These are phyloP conservation scores for Colletotrichum musae DNA, from an alignment of 2,329 filamentous ascomycete species.

Conservation along the genomic window DNA sequence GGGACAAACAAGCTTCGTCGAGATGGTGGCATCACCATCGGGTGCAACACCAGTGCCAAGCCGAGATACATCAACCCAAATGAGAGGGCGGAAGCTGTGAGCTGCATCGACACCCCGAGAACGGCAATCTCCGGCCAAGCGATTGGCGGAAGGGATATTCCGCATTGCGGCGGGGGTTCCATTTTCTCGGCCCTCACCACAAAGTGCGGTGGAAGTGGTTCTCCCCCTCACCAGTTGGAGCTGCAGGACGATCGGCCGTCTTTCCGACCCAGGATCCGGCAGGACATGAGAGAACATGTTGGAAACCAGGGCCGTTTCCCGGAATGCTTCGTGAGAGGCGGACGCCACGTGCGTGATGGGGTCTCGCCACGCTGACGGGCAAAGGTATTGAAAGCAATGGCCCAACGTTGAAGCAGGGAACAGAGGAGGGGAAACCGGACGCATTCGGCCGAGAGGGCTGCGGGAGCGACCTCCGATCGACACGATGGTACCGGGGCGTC, in stretches of 20 bases:
- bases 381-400: too few species aligned
- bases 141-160: slow-evolving; percentile 32
- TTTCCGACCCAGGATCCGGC: neutral
- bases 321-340: neutral
- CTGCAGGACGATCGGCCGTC: neutral
- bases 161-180: neutral
- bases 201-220: neutral
- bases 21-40: neutral
- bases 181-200: neutral
- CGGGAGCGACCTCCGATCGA: slow-evolving; percentile 9
- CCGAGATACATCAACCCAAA: neutral
- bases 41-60: neutral
- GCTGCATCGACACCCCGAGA: slow-evolving; percentile 1
- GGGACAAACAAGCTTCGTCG: slow-evolving; percentile 2
- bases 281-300: neutral
- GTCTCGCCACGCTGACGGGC: neutral
- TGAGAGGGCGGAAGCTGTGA: slow-evolving; percentile 12
- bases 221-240: too few species aligned
- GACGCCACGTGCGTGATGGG: slow-evolving; percentile 5
- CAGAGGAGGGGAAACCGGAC: neutral
- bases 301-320: slow-evolving; percentile 17
- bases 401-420: neutral
- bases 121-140: slow-evolving; percentile 16
- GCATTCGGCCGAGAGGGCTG: slow-evolving; percentile 2
- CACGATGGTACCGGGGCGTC: slow-evolving; percentile 4